A percentile compares a stretch with the other conserved stretches of the same genome.
phyloP scores from a whole-genome alignment of 208 protist species.

The Crithidia mellificae region DNA sequence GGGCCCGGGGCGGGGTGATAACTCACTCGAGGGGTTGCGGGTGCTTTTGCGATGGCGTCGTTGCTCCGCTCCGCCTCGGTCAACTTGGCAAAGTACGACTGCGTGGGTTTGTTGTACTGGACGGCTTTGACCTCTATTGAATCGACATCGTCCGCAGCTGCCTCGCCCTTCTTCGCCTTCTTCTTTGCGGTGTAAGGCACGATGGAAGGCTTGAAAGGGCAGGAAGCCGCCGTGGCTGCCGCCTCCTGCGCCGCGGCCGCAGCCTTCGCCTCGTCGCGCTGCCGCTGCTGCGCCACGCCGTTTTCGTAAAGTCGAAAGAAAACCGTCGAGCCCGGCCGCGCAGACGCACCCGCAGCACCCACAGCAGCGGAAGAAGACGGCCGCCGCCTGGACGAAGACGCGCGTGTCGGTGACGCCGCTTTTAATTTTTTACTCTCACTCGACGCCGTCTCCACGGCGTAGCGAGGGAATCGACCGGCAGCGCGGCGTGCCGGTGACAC shows the following conservation, averaged over 20 bases:
- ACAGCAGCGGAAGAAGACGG: not conserved
- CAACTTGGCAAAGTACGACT: constrained; percentile 66
- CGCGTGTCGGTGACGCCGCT: not conserved
- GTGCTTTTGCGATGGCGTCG: constrained; percentile 37
- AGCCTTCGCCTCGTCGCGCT: not conserved
- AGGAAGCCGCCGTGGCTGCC: constrained; percentile 1
- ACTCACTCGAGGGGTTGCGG: constrained; percentile 54
- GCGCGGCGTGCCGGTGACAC: not conserved
- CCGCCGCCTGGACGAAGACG: no score
- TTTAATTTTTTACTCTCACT: constrained; percentile 22
- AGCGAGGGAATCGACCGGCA: constrained; percentile 4
- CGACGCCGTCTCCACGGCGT: constrained; percentile 30
- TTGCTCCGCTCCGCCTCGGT: not conserved
- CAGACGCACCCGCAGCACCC: not conserved
- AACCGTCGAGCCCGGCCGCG: not conserved
- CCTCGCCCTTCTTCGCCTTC: not conserved
- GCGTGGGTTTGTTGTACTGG: constrained; percentile 58
- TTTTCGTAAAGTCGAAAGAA: constrained; percentile 35
- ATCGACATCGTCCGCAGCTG: no score
- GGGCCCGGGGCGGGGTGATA: constrained; percentile 60
- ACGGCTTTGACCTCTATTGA: not conserved
- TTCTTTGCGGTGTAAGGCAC: constrained; percentile 2
- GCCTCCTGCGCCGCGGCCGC: not conserved
- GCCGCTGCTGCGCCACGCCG: constrained; percentile 32
- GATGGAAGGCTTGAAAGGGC: constrained; percentile 23